Evolutionary conservation across 2,329 filamentous ascomycete species (phyloP), one percentile per base, ranked within the genome.

Genomic region (Biscogniauxia mediterranea): DNA sequence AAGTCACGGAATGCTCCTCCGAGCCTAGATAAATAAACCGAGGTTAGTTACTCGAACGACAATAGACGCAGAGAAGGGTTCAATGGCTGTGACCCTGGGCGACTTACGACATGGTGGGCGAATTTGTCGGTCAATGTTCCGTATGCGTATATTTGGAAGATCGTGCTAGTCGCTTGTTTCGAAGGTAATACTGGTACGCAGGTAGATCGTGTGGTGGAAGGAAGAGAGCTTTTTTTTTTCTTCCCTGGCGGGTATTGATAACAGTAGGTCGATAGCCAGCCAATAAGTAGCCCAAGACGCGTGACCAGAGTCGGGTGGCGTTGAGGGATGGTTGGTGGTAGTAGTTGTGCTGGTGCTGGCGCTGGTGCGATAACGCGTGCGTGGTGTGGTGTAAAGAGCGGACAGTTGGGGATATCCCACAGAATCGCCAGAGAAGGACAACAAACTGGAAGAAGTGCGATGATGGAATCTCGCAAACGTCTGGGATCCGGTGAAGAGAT

Each of bases 1-100:
- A 99, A 94, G 64, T 90, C 91, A 78, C 90, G 90, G 78, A 95
- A 90, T 78, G 89, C 87, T 70, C 84, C 84, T 70, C 86, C 84
- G 73, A 94, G 77, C 72, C 89, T 89, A 68, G 51, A 68, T 65
- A 55, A 49, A 53, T 52, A 52, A 50, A 15, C 26, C 13, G 7
- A 52, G 15, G 64, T 73, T 57, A 74, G 65, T 57, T 63, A 51
- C 55, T 54, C 68, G 57, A 69, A 32, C 58, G 28, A 46, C 42
- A 67, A 50, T 46, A 55, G n/a, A 61, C 26, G 57, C 15, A 54
- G 21, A 60, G 46, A 52, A 53, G 17, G 57, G 38, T 46, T 46
- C 38, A 46, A 46, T 46, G 38, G 15, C 15, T 9, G 7, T 13
- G 26, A 42, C 38, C 42, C 23, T 59, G 56, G 52, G 19, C 15